Evolutionary conservation across 148 eudicot species (phyloP), one percentile per base, ranked within the genome.

Genomic region (Silene conica): DNA sequence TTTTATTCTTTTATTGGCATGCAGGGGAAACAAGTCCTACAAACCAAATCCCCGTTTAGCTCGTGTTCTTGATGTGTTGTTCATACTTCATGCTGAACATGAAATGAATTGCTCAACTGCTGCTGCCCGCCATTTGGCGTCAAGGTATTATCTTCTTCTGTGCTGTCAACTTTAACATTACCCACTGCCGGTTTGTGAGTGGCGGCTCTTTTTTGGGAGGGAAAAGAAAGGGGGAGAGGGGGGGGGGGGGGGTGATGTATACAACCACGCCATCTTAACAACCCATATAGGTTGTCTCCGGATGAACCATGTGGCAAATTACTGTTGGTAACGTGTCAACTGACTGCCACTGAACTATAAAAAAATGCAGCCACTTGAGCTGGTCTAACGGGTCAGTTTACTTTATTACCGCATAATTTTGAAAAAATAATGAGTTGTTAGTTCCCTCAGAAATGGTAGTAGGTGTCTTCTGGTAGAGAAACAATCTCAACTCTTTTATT

Each of bases 61-160:
- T 76, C 99, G 94, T 38, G 99, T 86, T 59, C 81, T 96, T 22
- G 97, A 95, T 77, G 83, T 95, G 73, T 92, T 95, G 56, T 95
- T 95, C 85, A 83, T 95, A 77, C 82, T 95, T 71, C 99, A 95
- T 68, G 99, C 99, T 21, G 99, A 95, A 80, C 99, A 95, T 95
- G 97, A 92, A 80, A 95, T 95, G 97, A 95, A 92, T 83, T 95
- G 97, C 85, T 95, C 97, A 20, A 95, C 99, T 6, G 92, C 99
- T 80, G 99, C 99, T 74, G 99, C 99, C 9, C 84, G 99, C 46
- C 99, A 95, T 86, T 90, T 95, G 64, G 97, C 99, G 64, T 95
- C 99, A 77, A 95, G 99, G 99, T 95, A 73, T 57, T 25, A 0
- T 19, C 70, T 41, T 46, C 23, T 22, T 65, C 10, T 22, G 21